Evolutionary conservation across 169 alveolate genomes (phyloP), one percentile per base, ranked within the genome.

Genomic region (Babesia ovata): DNA sequence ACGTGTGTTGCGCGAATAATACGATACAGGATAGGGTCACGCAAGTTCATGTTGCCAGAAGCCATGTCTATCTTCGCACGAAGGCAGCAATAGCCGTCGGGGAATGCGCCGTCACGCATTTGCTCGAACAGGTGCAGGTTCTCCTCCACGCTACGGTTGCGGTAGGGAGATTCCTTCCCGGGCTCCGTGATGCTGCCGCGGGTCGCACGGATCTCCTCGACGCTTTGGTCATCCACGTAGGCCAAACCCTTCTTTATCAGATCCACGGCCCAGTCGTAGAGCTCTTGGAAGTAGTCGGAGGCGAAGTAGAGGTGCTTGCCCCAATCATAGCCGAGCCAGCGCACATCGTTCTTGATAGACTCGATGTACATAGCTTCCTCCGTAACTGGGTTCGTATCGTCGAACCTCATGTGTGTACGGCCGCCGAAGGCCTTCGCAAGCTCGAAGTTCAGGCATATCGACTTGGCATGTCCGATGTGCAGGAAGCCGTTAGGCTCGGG

Each of bases 401-500:
- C 99, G 84, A 95, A 97, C 54, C 99, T 88, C 82, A 98, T 54
- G 85, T 98, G 98, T 57, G 98, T 94, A 45, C 94, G 82, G 13
- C 99, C 99, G 46, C 94, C 94, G 75, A 92, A 95, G 65, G 91
- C 94, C 71, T 85, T 77, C 2, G 99, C 98, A 26, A 96, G 84
- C 26, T 96, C 98, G 70, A 97, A 98, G 85, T 96, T 96, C 76
- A 98, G 94, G 74, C 99, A 93, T 84, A 98, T 97, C 45, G 99
- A 96, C 86, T 98, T 98, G 17, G 99, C 99, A 91, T 98, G 99
- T 1, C 99, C 99, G 48, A 98, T 91, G 79, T 98, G 99, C 44
- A 98, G 93, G 71, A 94, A 98, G n/a, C 99, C 99, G 90, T 98
- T 98, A 36, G 99, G 99, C 90, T 98, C 99, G n/a, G 99, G 99